These are phyloP conservation scores for Cladosporium sp. DNA, from an alignment of 2,329 filamentous ascomycete genomes.

Conservation along the genomic window DNA sequence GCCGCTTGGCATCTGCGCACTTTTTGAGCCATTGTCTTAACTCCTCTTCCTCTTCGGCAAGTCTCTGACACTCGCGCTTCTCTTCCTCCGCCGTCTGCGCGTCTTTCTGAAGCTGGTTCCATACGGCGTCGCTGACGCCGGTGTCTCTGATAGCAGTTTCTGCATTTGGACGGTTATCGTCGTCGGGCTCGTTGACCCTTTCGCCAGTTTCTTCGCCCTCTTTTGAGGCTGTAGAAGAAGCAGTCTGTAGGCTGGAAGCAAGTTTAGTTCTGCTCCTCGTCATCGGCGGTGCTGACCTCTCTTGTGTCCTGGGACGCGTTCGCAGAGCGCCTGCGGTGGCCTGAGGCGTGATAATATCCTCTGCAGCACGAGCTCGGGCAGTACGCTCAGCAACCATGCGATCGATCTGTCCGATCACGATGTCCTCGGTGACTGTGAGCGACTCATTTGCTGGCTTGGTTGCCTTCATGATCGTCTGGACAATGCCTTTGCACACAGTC, in stretches of 20 bases:
- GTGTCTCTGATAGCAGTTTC: conserved; percentile 37
- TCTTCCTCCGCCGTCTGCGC: conserved; percentile 31
- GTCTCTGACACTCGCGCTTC: conserved; percentile 28
- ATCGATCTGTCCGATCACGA: conserved; percentile 28
- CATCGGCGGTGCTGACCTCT: background rate
- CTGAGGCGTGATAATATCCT: background rate
- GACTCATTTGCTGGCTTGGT: conserved; percentile 16
- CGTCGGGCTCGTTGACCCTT: no score
- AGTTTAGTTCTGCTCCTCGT: no score
- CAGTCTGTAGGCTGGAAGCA: no score
- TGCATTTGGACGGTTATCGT: no score
- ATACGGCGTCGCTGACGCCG: conserved; percentile 57
- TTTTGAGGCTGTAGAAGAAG: no score
- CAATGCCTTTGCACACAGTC: conserved; percentile 50
- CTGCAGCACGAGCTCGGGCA: conserved; percentile 1
- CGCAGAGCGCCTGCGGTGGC: background rate
- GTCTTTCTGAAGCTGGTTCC: conserved; percentile 57
- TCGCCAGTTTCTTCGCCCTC: background rate
- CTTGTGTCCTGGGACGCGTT: background rate
- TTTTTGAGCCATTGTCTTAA: conserved; percentile 20
- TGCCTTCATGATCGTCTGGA: conserved; percentile 33
- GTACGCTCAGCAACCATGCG: conserved; percentile 34
- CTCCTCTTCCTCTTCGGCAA: conserved; percentile 27
- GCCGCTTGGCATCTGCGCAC: conserved; percentile 13
- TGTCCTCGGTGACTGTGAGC: conserved; percentile 23